A percentile compares a stretch with the other conserved stretches of the same genome.
phyloP scores from a whole-genome alignment of 768 basidiomycete genomes.

The Serendipita vermifera region DNA sequence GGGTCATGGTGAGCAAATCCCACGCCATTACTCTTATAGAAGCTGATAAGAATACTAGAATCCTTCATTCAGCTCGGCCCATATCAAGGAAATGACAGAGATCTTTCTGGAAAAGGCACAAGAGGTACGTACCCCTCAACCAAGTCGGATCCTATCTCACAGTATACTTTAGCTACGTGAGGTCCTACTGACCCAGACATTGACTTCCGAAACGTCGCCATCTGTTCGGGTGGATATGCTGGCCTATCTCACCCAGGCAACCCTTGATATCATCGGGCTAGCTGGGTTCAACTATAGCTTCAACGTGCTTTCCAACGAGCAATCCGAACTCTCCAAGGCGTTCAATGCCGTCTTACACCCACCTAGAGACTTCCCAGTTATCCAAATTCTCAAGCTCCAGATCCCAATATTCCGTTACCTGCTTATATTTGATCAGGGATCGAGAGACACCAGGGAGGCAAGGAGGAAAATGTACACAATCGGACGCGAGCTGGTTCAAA shows the following conservation, averaged over 20 bases:
- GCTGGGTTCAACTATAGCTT: conserved; percentile 14
- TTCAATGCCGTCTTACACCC: not conserved
- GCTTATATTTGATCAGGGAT: not conserved
- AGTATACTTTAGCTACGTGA: not conserved
- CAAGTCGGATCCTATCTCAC: not conserved
- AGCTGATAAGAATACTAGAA: not conserved
- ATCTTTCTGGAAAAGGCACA: not conserved
- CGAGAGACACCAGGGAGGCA: not conserved
- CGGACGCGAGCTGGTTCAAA: conserved; percentile 16
- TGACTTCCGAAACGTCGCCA: not conserved
- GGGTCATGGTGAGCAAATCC: not conserved
- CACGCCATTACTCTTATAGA: not conserved
- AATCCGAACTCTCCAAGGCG: conserved; percentile 14
- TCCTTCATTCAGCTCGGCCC: not conserved
- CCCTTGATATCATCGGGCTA: conserved; percentile 19
- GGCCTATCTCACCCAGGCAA: not conserved
- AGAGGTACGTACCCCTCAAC: not conserved
- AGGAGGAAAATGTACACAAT: not conserved
- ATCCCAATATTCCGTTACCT: not conserved
- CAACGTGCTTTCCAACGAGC: not conserved
- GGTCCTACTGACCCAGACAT: not conserved
- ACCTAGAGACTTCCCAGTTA: not conserved
- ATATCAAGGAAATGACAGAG: not conserved
- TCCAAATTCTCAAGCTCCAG: not conserved
- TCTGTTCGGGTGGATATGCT: conserved; percentile 13